Base-by-base conservation (phyloP, 169 alveolate genomes). In the Plasmodium sp. region DNA sequence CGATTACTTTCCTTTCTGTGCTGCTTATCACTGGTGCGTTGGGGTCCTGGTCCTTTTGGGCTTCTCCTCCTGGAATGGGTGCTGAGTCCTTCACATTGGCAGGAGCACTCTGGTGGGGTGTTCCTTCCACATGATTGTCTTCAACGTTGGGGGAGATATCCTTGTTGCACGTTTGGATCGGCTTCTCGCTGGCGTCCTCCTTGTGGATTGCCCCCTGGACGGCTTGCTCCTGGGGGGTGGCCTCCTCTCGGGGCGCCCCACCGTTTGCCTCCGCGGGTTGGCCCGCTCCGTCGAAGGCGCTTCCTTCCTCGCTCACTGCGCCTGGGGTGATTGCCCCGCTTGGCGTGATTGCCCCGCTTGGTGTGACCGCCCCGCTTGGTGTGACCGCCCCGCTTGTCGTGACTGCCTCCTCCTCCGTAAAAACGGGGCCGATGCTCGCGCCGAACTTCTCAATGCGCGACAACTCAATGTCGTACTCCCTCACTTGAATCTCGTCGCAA, bases 401-500 rank as follows among this genome's bases (percentile, higher is more conserved):
- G 27, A 16, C 58, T 81, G 31, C 83, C 33, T 84, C 31, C 14
- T 84, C 93, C 56, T 84, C 93, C 22, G 81, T 86, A 54, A 86
- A 86, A 7, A 86, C 93, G 12, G 93, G 93, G 81, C 97, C 97
- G 83, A 95, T 77, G 48, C 93, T 67, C 33, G 96, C 97, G 9
- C 97, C 97, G 18, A 95, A 93, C 41, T 95, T 94, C 56, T 95
- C 97, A 83, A 95, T 95, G 56, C 79, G 83, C 5, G 97, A 95
- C 81, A 95, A 81, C 45, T 95, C 97, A 77, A 92, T 95, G 71
- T 95, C 97, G 41, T 84, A 91, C n/a, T 92, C 96, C 27, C 96
- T 41, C 3, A 95, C 96, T 51, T 94, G 85, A 41, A 95, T 95
- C 48, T 74, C 95, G 22, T 81, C 81, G 45, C 93, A 92, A 62